Evolutionary conservation across 2,329 filamentous ascomycete genomes (phyloP).

Genomic region (Phoma sp.): DNA sequence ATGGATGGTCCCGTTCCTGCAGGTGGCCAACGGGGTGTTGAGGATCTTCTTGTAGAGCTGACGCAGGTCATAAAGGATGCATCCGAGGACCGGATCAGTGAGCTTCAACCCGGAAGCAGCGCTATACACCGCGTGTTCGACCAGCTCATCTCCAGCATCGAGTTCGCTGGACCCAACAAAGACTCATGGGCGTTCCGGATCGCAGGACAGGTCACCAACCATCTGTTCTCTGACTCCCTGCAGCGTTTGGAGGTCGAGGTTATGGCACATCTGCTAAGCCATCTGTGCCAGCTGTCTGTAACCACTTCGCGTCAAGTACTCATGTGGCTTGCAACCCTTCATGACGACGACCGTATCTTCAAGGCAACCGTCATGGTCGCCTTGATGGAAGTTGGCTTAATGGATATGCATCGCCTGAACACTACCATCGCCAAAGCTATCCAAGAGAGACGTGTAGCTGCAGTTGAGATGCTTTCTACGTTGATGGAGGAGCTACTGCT

Average conservation of each 20-base stretch:
- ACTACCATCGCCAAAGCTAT: conserved; percentile 76
- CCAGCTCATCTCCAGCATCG: conserved; percentile 61
- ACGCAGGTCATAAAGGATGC: conserved; percentile 63
- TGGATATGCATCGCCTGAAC: conserved; percentile 65
- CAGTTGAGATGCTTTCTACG: conserved; percentile 79
- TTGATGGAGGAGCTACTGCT: conserved; percentile 81
- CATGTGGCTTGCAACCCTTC: conserved; percentile 57
- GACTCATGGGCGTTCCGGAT: conserved; percentile 63
- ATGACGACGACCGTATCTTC: conserved; percentile 66
- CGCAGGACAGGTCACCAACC: conserved; percentile 63
- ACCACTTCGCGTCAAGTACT: conserved; percentile 61
- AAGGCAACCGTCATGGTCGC: conserved; percentile 67
- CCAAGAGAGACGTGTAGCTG: conserved; percentile 71
- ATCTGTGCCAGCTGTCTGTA: conserved; percentile 67
- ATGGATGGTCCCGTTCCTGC: conserved; percentile 52
- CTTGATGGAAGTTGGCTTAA: conserved; percentile 64
- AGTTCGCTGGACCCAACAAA: conserved; percentile 59
- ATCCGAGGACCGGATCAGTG: conserved; percentile 63
- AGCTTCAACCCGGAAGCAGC: conserved; percentile 59
- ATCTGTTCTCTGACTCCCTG: conserved; percentile 62
- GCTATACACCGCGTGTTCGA: conserved; percentile 65
- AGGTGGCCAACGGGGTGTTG: conserved; percentile 55
- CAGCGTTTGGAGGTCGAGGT: conserved; percentile 67
- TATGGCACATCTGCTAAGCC: conserved; percentile 65
- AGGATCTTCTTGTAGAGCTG: conserved; percentile 63